Percentiles rank a stretch among this genome's conserved stretches.
Evolutionary conservation across 2,329 filamentous ascomycete genomes (phyloP).

Genomic region (Epichloe gansuensis): DNA sequence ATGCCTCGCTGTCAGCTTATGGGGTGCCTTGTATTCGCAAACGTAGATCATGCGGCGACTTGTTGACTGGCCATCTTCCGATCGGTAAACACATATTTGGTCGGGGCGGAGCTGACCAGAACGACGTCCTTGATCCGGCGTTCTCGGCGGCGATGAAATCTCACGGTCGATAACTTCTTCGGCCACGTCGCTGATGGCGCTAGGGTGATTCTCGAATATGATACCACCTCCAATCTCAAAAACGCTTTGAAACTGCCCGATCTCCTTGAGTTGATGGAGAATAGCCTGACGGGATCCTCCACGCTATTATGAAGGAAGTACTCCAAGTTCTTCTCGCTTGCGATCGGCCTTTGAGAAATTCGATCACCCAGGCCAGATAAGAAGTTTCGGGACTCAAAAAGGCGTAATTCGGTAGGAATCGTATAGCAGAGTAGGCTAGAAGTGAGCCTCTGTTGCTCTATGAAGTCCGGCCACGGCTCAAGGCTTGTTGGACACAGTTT

Average conservation of each 20-base stretch:
- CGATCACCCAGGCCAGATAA: not conserved
- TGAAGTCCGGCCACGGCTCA: conserved; percentile 13
- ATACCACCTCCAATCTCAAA: conserved; percentile 2
- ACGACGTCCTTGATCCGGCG: conserved; percentile 9
- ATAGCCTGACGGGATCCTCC: conserved; percentile 2
- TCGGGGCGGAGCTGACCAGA: conserved; percentile 18
- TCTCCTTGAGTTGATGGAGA: not conserved
- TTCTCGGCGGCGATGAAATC: conserved; percentile 2
- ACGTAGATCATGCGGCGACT: conserved; percentile 17
- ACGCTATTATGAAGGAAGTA: conserved; percentile 1
- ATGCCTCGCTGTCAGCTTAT: conserved; percentile 30
- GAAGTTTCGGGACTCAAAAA: conserved; percentile 1
- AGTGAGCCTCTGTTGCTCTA: conserved; percentile 3
- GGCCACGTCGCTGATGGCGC: not conserved
- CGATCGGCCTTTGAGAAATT: not conserved
- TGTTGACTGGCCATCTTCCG: conserved; percentile 3
- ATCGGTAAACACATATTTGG: conserved; percentile 17
- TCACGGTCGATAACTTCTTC: not conserved
- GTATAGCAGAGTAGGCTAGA: not conserved
- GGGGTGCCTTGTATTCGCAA: conserved; percentile 34
- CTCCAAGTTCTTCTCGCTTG: conserved; percentile 4
- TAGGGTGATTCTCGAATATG: conserved; percentile 3
- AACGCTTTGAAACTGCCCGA: not conserved
- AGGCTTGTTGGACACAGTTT: conserved; percentile 19
- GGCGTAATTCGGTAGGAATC: not conserved